Evolutionary conservation across 2,329 filamentous ascomycete species (phyloP).

Genomic region (Arthrobotrys conoides): DNA sequence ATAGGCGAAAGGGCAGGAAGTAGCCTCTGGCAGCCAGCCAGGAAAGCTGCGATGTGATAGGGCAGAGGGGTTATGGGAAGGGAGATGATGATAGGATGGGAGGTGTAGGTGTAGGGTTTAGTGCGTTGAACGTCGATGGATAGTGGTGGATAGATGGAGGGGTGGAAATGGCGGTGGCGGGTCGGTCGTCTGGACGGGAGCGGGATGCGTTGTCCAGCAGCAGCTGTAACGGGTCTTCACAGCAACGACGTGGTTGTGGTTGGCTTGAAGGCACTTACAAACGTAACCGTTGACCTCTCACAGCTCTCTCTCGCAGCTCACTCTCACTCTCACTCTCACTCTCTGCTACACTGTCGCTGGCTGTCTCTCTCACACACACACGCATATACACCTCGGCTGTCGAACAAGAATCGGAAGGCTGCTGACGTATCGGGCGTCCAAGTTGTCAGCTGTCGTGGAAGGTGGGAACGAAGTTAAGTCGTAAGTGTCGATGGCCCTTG

Average conservation of each 20-base stretch:
- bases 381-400: slow-evolving; percentile 20
- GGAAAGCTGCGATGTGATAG: slow-evolving; percentile 9
- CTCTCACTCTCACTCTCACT: neutral
- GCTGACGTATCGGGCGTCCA: slow-evolving; percentile 34
- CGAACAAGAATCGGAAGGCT: slow-evolving; percentile 9
- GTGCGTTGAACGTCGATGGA: neutral
- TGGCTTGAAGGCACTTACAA: slow-evolving; percentile 24
- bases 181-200: slow-evolving; percentile 32
- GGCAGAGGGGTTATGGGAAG: neutral
- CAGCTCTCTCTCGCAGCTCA: neutral
- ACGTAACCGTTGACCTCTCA: slow-evolving; percentile 17
- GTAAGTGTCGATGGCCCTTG: neutral
- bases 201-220: slow-evolving; percentile 57
- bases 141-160: neutral
- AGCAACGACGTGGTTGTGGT: slow-evolving; percentile 57
- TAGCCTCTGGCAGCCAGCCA: neutral
- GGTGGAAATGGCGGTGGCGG: slow-evolving; percentile 38
- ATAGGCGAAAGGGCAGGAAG: slow-evolving; percentile 25
- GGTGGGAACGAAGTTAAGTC: neutral
- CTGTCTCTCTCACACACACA: slow-evolving; percentile 3
- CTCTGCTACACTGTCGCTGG: neutral
- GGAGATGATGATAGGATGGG: slow-evolving; percentile 8
- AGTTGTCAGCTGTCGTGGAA: slow-evolving; percentile 36
- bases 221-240: slow-evolving; percentile 35
- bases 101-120: neutral